Conservation (phyloP, 73 alveolate genomes). For the Tetrahymena malaccensis region DNA sequence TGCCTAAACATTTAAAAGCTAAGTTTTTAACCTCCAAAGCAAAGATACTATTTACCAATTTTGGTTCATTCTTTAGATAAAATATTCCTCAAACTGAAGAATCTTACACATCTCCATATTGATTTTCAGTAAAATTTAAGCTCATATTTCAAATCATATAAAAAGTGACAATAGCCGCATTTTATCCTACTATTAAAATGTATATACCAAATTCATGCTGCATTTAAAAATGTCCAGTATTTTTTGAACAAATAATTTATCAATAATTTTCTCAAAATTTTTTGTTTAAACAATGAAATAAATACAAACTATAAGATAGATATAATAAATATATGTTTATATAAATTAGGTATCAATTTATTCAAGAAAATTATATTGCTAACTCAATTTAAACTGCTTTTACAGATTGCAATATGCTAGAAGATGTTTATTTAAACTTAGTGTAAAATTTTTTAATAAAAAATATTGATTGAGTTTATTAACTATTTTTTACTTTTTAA, state of each 20-base stretch:
- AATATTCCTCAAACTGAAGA: not conserved
- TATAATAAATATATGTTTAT: not conserved
- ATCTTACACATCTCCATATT: not conserved
- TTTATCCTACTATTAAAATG: no score
- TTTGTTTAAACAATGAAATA: no score
- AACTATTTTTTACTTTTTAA: not conserved
- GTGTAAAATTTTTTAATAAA: not conserved
- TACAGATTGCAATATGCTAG: not conserved
- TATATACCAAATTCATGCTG: no score
- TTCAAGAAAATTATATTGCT: not conserved
- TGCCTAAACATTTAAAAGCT: not conserved
- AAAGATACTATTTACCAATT: not conserved
- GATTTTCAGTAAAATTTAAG: not conserved
- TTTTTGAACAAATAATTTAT: no score
- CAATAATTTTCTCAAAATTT: no score
- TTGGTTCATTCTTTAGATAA: not conserved
- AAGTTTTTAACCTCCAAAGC: not conserved
- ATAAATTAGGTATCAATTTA: not conserved
- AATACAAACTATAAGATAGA: no score
- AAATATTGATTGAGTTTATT: not conserved
- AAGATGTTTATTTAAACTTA: not conserved
- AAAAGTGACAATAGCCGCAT: no score
- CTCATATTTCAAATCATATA: no score
- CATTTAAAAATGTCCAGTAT: no score
- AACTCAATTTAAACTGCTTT: not conserved